These are phyloP conservation scores for Pseudocercospora fijiensis DNA, from an alignment of 2,329 filamentous ascomycete genomes.

Conservation along the genomic window DNA sequence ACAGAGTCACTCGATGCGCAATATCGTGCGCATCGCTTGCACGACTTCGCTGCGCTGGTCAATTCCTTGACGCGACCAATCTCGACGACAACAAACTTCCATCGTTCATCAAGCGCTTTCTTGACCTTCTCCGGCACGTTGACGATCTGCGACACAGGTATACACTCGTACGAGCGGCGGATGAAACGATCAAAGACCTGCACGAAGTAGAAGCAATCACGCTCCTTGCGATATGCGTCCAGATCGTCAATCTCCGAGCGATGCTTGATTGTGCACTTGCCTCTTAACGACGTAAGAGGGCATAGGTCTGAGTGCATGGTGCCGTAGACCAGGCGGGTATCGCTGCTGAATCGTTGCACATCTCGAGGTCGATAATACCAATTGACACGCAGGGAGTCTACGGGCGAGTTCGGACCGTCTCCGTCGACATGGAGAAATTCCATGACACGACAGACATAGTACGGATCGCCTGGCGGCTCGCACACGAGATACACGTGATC, in stretches of 20 bases:
- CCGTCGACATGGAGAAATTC: constrained; percentile 84
- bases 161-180: constrained; percentile 94
- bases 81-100: constrained; percentile 95
- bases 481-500: constrained; percentile 94
- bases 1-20: constrained; percentile 95
- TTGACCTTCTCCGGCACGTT: constrained; percentile 96
- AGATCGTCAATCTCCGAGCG: constrained; percentile 79
- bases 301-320: constrained; percentile 99
- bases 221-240: constrained; percentile 78
- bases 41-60: constrained; percentile 92
- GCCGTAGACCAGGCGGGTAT: constrained; percentile 87
- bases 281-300: constrained; percentile 85
- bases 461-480: constrained; percentile 95
- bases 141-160: constrained; percentile 87
- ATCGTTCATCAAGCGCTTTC: constrained; percentile 90
- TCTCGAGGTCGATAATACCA: constrained; percentile 98
- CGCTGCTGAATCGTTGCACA: constrained; percentile 85
- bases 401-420: constrained; percentile 65
- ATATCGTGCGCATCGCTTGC: constrained; percentile 87
- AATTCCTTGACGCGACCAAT: constrained; percentile 90
- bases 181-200: constrained; percentile 98
- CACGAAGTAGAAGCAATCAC: constrained; percentile 93
- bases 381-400: constrained; percentile 89
- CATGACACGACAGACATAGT: constrained; percentile 97
- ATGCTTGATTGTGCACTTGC: constrained; percentile 89